A percentile compares a stretch with the other conserved stretches of the same genome.
Conservation (phyloP, 331 rosid genomes). For the Rosa hybrid region DNA sequence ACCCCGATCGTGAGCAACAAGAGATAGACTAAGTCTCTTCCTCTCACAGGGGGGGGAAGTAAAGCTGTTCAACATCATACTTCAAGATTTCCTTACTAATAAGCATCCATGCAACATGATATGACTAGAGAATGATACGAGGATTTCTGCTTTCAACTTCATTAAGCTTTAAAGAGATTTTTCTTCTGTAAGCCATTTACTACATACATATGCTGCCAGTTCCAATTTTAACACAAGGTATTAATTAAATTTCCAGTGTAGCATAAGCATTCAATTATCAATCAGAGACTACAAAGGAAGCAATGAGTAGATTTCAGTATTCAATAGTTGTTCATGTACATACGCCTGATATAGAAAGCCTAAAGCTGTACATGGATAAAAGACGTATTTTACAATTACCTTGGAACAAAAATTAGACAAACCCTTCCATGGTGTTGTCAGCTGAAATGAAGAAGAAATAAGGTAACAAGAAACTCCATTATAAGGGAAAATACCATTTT, state of each 20-base stretch:
- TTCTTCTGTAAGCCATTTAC: too few relatives aligned
- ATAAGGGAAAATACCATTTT: conserved; percentile 44
- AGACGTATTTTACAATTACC: conserved; percentile 65
- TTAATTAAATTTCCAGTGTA: background rate
- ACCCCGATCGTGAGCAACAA: too few relatives aligned
- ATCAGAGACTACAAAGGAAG: background rate
- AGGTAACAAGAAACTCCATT: conserved; percentile 30
- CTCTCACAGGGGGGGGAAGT: too few relatives aligned
- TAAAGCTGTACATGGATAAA: conserved; percentile 60
- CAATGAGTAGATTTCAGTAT: conserved; percentile 43
- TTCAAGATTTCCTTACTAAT: background rate
- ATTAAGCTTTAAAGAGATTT: background rate
- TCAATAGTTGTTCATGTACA: conserved; percentile 59
- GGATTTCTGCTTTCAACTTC: background rate
- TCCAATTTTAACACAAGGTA: background rate
- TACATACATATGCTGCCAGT: conserved; percentile 4
- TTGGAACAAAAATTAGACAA: conserved; percentile 60
- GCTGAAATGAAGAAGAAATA: conserved; percentile 47
- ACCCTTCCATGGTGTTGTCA: conserved; percentile 52
- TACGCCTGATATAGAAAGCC: conserved; percentile 39
- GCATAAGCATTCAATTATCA: background rate
- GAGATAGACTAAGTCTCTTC: too few relatives aligned
- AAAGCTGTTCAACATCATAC: background rate
- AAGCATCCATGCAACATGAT: background rate
- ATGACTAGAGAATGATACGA: background rate